Conservation (phyloP, 2,329 filamentous ascomycete species). For the Ophiostoma ips region DNA sequence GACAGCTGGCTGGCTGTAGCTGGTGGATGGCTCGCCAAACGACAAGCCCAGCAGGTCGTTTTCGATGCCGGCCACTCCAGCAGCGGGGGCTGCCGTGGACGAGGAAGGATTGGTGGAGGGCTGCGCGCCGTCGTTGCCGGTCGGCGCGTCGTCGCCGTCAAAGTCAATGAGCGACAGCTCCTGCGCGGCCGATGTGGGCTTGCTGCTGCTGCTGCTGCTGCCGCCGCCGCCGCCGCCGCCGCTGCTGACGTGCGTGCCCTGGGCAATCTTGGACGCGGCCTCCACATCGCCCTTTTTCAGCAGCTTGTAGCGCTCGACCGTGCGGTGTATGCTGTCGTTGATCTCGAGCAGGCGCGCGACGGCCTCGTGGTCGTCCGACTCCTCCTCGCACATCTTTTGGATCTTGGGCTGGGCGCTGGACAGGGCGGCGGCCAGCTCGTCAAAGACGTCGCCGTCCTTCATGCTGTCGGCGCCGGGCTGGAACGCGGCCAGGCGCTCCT, state of each 20-base stretch:
- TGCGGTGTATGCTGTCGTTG: conserved; percentile 96
- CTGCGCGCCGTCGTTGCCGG: conserved; percentile 25
- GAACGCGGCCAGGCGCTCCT: conserved; percentile 82
- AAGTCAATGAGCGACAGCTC: conserved; percentile 94
- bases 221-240: not conserved
- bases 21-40: conserved; percentile 46
- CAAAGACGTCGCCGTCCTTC: conserved; percentile 50
- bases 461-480: conserved; percentile 63
- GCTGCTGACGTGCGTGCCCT: conserved; percentile 41
- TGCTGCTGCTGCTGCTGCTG: conserved; percentile 27
- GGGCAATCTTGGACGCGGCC: conserved; percentile 67
- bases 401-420: conserved; percentile 96
- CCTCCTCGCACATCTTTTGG: conserved; percentile 98
- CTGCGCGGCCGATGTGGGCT: conserved; percentile 41
- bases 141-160: conserved; percentile 38
- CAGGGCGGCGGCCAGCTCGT: conserved; percentile 78
- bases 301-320: conserved; percentile 86
- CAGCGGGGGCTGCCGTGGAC: conserved; percentile 24
- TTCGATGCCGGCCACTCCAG: conserved; percentile 53
- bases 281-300: conserved; percentile 91
- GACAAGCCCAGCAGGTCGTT: conserved; percentile 85
- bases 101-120: conserved; percentile 26
- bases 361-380: conserved; percentile 91
- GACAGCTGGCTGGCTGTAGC: conserved; percentile 46
- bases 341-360: conserved; percentile 93